Evolutionary conservation across 2,329 filamentous ascomycete genomes (phyloP).

Genomic region (Drechslerella coelobrocha): DNA sequence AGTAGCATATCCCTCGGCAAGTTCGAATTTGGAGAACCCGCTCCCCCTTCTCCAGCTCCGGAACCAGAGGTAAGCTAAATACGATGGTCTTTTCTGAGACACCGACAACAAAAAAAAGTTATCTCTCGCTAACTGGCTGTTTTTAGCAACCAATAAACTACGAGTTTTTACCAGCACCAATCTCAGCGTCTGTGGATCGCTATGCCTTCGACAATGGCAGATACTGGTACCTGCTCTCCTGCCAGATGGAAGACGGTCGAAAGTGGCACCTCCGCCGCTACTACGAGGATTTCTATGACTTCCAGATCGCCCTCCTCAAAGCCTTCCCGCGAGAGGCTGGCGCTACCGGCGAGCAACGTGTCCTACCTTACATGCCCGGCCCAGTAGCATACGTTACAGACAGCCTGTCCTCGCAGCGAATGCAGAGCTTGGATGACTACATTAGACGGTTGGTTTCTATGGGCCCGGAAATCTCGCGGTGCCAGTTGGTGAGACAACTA

Average conservation of each 20-base stretch:
- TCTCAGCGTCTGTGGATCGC: slow-evolving; percentile 83
- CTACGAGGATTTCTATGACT: slow-evolving; percentile 98
- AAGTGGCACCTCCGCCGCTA: slow-evolving; percentile 93
- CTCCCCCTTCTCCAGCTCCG: slow-evolving; percentile 37
- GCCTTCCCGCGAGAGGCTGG: slow-evolving; percentile 92
- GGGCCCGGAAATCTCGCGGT: slow-evolving; percentile 81
- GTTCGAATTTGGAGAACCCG: slow-evolving; percentile 69
- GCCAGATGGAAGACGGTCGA: slow-evolving; percentile 83
- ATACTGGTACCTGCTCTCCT: slow-evolving; percentile 98
- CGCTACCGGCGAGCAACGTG: slow-evolving; percentile 75
- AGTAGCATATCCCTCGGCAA: slow-evolving; percentile 96
- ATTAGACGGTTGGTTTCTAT: slow-evolving; percentile 88
- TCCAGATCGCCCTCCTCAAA: slow-evolving; percentile 92
- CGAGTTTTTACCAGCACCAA: slow-evolving; percentile 69
- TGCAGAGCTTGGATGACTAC: slow-evolving; percentile 92
- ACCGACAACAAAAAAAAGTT: background rate
- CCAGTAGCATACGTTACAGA: slow-evolving; percentile 98
- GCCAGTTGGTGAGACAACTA: slow-evolving; percentile 84
- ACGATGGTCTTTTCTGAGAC: slow-evolving; percentile 70
- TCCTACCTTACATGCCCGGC: slow-evolving; percentile 94
- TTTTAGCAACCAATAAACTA: slow-evolving; percentile 54
- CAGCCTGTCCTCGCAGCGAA: slow-evolving; percentile 88
- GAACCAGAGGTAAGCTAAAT: slow-evolving; percentile 59
- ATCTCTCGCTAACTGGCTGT: background rate
- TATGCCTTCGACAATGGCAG: slow-evolving; percentile 98